Evolutionary conservation across 345 rosid species (phyloP), one percentile per base, ranked within the genome.

Genomic region (Populus simonii): DNA sequence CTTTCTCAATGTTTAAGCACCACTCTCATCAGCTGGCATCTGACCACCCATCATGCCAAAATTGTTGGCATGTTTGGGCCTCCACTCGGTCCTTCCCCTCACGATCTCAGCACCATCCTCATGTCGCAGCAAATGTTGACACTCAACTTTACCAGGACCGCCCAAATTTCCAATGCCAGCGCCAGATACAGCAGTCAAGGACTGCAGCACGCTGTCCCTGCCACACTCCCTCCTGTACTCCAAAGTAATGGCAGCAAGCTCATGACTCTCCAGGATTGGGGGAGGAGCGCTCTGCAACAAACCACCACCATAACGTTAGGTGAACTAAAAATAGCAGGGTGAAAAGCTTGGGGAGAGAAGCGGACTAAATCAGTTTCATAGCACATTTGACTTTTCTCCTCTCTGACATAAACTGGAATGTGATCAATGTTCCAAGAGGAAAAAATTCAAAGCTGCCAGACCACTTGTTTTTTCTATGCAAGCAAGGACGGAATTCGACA

Each of bases 201-300:
- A 96, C 90, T 92, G 94, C 80, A 96, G 93, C 75, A 92, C 92
- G 27, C 92, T 89, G 90, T 94, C 97, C 85, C 78, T 91, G 31
- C 97, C 98, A 22, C 99, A 96, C 84, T 96, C 99, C 89, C 97
- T 91, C 79, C 97, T 84, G 55, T 96, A 96, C 87, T 96, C 99
- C 78, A 96, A 79, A 15, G 97, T 90, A 85, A 96, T 79, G 82
- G 92, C 76, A 12, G 88, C 83, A 61, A 96, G 98, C 87, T 91
- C 91, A 70, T 90, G 93, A 49, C 80, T 86, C 97, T 96, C 99
- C 86, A 94, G 85, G 72, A 96, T 86, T 67, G 87, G 80, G 76
- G 77, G 88, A 1, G 99, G 99, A 86, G 98, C 94, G 85, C 99
- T 90, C 96, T 92, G 93, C 82, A 83, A 68, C 49, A 77, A 74